These are phyloP conservation scores for Sporisorium exsertum DNA, from an alignment of 1,284 basidiomycete genomes.

Conservation along the genomic window DNA sequence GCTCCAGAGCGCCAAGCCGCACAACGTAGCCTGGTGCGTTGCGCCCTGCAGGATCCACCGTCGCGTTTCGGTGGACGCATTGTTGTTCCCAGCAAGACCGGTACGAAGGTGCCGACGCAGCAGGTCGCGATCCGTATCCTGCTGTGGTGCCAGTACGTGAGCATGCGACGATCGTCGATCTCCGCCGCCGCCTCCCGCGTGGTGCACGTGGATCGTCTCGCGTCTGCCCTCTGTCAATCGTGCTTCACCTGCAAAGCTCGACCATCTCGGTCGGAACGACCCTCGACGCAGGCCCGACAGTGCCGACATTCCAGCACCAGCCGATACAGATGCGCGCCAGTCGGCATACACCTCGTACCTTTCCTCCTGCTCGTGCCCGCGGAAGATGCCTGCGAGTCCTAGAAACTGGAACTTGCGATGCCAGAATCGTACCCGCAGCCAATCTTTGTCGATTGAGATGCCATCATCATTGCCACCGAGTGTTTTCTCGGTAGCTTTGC, in stretches of 20 bases:
- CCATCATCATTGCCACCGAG: background rate
- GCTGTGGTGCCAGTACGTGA: background rate
- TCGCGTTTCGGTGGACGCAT: slow-evolving; percentile 23
- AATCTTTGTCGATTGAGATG: slow-evolving; percentile 1
- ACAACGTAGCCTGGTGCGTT: slow-evolving; percentile 25
- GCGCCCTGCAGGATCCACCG: slow-evolving; percentile 40
- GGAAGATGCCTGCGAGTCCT: slow-evolving; percentile 37
- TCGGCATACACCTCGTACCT: slow-evolving; percentile 19
- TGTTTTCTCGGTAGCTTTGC: background rate
- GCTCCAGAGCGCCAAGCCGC: slow-evolving; percentile 23
- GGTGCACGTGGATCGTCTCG: slow-evolving; percentile 6
- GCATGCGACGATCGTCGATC: slow-evolving; percentile 18
- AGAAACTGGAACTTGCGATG: slow-evolving; percentile 36
- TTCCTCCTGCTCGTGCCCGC: slow-evolving; percentile 13
- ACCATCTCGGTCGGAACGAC: slow-evolving; percentile 20
- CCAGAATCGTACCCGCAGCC: slow-evolving; percentile 33
- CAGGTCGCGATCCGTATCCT: slow-evolving; percentile 14
- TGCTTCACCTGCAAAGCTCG: slow-evolving; percentile 33
- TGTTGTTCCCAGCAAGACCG: background rate
- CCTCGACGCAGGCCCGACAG: slow-evolving; percentile 1
- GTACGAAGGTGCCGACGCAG: slow-evolving; percentile 14
- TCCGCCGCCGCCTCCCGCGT: background rate
- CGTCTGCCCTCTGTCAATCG: slow-evolving; percentile 13
- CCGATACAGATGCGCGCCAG: slow-evolving; percentile 29
- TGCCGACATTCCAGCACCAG: background rate